Percentiles rank a stretch among this genome's conserved stretches.
These are phyloP conservation scores for Uronychia binucleata DNA, from an alignment of 73 alveolate genomes.

Conservation along the genomic window DNA sequence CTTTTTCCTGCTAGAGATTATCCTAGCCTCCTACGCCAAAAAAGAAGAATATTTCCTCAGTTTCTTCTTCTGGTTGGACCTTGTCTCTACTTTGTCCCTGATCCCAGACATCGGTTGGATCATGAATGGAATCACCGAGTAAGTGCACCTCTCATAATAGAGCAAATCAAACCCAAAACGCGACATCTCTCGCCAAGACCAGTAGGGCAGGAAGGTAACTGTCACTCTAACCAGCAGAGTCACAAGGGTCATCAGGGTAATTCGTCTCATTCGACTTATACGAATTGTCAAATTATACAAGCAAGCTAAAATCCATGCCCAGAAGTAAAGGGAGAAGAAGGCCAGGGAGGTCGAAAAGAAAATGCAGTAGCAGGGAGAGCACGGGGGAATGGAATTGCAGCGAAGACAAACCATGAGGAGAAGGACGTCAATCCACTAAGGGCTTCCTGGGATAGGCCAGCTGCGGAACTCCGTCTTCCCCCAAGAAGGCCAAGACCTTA, in stretches of 20 bases:
- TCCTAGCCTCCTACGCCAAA: conserved; percentile 56
- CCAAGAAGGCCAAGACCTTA: too few relatives aligned
- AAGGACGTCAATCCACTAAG: too few relatives aligned
- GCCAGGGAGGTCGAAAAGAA: too few relatives aligned
- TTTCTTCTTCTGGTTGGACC: conserved; percentile 94
- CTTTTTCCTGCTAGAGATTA: conserved; percentile 62
- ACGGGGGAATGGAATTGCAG: too few relatives aligned
- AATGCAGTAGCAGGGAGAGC: too few relatives aligned
- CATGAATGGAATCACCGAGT: conserved; percentile 50
- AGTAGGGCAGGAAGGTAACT: conserved; percentile 82
- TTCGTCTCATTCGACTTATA: conserved; percentile 72
- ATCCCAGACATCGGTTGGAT: conserved; percentile 89
- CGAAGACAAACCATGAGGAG: too few relatives aligned
- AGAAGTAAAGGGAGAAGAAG: too few relatives aligned
- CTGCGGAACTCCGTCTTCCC: too few relatives aligned
- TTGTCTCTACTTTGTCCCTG: conserved; percentile 89
- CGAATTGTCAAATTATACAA: conserved; percentile 70
- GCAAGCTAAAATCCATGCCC: conserved; percentile 50
- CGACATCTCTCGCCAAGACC: conserved; percentile 73
- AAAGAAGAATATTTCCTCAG: conserved; percentile 64
- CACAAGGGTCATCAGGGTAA: conserved; percentile 69
- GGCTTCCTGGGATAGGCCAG: too few relatives aligned
- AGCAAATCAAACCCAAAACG: conserved; percentile 66
- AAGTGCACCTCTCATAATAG: too few relatives aligned
- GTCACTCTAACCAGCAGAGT: too few relatives aligned